Base-by-base conservation (phyloP, 306 rosid species). In the Fragaria iinumae region DNA sequence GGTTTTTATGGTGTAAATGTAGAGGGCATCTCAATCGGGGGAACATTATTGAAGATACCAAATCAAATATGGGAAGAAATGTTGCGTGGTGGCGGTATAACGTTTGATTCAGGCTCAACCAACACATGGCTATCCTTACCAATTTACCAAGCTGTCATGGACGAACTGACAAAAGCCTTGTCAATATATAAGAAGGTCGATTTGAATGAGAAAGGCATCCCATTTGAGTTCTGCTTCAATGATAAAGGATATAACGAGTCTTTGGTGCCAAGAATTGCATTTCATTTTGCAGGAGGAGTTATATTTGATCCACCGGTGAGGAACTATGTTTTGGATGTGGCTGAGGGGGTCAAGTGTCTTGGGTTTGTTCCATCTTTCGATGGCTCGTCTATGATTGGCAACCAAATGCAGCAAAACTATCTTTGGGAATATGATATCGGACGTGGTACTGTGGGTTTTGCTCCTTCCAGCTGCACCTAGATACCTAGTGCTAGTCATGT, bases 331-430 rank as follows among this genome's bases (percentile, higher is more conserved):
- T 21, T 36, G 17, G 8, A 1, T 36, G 69, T 20, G 43, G 3
- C 20, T 36, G 11, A 8, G 1, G 25, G 5, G 45, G 23, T 7
- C 69, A 36, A 36, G 47, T 65, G 69, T 65, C n/a, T 65, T 0
- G 69, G 69, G 6, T 36, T 65, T 65, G 69, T 65, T 36, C 44
- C 45, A 17, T 23, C 23, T 64, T 8, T 3, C 43, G 45, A 20
- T 8, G 45, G 11, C 47, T 0, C 0, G 47, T 17, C 14, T 36
- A 0, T 65, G n/a, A 17, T 65, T 65, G 69, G 69, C 47, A 65
- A 65, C 69, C 69, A 65, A 65, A 36, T 65, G 69, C 69, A 65
- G 27, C 69, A 64, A 34, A 64, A 65, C 47, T 4, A 34, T 65
- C 25, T 65, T 17, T 65, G 69, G 69, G 69, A 65, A 18, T 65